Evolutionary conservation across 2,329 filamentous ascomycete genomes (phyloP).

Genomic region (Fusarium multiceps): DNA sequence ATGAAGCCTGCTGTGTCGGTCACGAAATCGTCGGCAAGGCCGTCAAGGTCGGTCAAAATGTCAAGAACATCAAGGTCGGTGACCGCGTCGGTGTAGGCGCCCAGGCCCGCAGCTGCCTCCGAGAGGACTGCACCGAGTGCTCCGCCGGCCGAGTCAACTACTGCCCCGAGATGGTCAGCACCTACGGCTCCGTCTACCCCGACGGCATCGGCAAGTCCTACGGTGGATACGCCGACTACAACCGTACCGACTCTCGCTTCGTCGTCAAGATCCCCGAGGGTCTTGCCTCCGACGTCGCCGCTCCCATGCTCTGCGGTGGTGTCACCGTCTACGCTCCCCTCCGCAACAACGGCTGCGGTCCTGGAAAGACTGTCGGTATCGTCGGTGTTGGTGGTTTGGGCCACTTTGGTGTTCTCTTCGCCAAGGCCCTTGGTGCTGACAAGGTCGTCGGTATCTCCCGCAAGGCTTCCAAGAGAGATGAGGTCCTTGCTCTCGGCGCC

Average conservation of each 20-base stretch:
- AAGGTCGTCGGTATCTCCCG: constrained; percentile 69
- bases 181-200: constrained; percentile 64
- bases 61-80: constrained; percentile 65
- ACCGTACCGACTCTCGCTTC: constrained; percentile 56
- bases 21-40: constrained; percentile 73
- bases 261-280: constrained; percentile 58
- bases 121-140: constrained; percentile 56
- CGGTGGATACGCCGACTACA: constrained; percentile 60
- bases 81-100: constrained; percentile 73
- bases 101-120: constrained; percentile 65
- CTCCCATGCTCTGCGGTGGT: constrained; percentile 77
- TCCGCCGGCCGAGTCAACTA: constrained; percentile 55
- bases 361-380: constrained; percentile 74
- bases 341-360: constrained; percentile 69
- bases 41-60: constrained; percentile 62
- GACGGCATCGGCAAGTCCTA: constrained; percentile 54
- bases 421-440: constrained; percentile 72
- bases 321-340: constrained; percentile 74
- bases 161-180: constrained; percentile 56
- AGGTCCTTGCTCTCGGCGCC: constrained; percentile 67
- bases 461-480: constrained; percentile 61
- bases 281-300: constrained; percentile 54
- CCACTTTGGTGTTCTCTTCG: constrained; percentile 74
- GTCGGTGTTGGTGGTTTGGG: constrained; percentile 75
- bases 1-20: constrained; percentile 63